Evolutionary conservation across 306 rosid genomes (phyloP), one percentile per base, ranked within the genome.

Genomic region (Prinsepia uniflora): DNA sequence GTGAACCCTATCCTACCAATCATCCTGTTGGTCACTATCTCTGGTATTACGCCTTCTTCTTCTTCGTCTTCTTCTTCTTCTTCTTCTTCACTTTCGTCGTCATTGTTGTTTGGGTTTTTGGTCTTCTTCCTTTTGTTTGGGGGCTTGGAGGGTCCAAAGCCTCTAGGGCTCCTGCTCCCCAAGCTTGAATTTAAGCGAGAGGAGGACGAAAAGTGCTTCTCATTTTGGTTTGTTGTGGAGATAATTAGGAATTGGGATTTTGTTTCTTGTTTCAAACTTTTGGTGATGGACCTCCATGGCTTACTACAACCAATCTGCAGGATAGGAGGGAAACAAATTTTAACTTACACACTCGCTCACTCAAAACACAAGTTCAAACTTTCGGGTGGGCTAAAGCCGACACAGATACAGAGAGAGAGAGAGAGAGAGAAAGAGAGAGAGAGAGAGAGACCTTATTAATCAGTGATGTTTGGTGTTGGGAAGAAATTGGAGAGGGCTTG

Each of bases 11-110:
- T 88, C 59, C 97, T 88, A 67, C 70, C 81, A 0, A 90, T 88
- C 98, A 93, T 90, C 46, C 97, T 88, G 72, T 90, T 90, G 19
- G 98, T 93, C 86, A 93, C 98, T 4, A 88, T 64, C 79, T 93
- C 98, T 8, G 96, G 98, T 77, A 93, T 93, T 4, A 93, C 78
- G 7, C 92, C 96, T 17, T 64, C 60, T 1, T 85, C 96, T 63
- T 47, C 30, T 20, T 68, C 84, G 0, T 78, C 85, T 2, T 77
- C 88, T 0, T 79, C 92, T 0, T 80, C 85, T 0, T 73, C 86
- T 0, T 79, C 85, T 0, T 70, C 79, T 0, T 80, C 82, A 0
- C 79, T 79, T 0, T 78, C 85, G 0, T 78, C 81, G 1, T 63
- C 76, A 7, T 59, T 36, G 17, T 46, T 14, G 17, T 46, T 81